These are phyloP conservation scores for Gossypium thurberi DNA, from an alignment of 345 rosid genomes.

Conservation along the genomic window DNA sequence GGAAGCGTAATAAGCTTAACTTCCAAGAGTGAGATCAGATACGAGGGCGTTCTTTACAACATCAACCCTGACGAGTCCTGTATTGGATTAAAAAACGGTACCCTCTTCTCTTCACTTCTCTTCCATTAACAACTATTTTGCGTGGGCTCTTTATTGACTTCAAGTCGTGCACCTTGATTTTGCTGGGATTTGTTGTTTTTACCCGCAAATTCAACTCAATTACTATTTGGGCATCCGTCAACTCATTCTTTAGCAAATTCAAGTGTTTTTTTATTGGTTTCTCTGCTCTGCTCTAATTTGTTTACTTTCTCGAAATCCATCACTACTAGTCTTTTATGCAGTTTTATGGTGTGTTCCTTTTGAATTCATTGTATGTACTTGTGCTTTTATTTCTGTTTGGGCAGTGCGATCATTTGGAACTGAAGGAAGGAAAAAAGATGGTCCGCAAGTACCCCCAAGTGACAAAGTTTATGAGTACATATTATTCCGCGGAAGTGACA, in stretches of 20 bases:
- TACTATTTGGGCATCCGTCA: too few species aligned
- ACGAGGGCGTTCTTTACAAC: constrained; percentile 85
- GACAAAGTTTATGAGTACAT: constrained; percentile 74
- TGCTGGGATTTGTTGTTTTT: too few species aligned
- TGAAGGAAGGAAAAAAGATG: constrained; percentile 73
- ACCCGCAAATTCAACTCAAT: too few species aligned
- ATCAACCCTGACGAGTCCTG: constrained; percentile 95
- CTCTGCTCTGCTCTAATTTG: not conserved
- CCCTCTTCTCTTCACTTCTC: not conserved
- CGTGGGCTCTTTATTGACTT: too few species aligned
- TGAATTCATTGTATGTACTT: not conserved
- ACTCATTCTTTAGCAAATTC: too few species aligned
- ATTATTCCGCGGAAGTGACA: constrained; percentile 72
- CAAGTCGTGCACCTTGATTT: too few species aligned
- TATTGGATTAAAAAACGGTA: constrained; percentile 88
- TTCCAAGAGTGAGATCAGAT: constrained; percentile 94
- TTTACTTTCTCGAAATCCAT: not conserved
- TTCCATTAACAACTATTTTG: too few species aligned
- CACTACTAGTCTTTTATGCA: not conserved
- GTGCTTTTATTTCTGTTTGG: not conserved
- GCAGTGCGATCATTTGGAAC: constrained; percentile 80
- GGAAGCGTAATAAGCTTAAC: constrained; percentile 97
- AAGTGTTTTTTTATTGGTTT: too few species aligned
- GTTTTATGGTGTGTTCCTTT: not conserved
- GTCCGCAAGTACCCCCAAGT: constrained; percentile 60